Conservation (phyloP, 306 rosid genomes). For the Vicia faba region DNA sequence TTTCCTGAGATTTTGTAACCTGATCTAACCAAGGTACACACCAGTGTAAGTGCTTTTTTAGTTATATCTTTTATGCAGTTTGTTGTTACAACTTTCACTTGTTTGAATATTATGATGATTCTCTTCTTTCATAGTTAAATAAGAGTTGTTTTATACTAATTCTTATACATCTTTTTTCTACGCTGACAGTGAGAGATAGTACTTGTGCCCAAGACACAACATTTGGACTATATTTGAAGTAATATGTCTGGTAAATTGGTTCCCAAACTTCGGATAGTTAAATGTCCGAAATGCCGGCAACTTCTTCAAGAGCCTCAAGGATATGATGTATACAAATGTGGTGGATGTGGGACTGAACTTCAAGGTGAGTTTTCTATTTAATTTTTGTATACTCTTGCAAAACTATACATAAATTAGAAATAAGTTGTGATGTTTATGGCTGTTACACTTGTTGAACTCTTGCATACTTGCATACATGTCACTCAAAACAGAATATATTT, state of each 20-base stretch:
- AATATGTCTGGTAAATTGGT: conserved; percentile 57
- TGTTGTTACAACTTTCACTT: background rate
- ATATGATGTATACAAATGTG: conserved; percentile 69
- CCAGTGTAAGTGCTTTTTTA: background rate
- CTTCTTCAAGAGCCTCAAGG: conserved; percentile 69
- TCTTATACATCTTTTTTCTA: conserved; percentile 6
- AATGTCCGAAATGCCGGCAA: conserved; percentile 70
- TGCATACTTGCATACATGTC: no score
- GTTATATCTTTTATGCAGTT: background rate
- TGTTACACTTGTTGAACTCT: conserved; percentile 1
- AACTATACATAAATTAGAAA: background rate
- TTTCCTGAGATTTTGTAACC: background rate
- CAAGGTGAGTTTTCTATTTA: conserved; percentile 55
- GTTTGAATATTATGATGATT: background rate
- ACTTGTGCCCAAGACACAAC: conserved; percentile 22
- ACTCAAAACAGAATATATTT: no score
- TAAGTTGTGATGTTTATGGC: background rate
- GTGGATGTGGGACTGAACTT: conserved; percentile 76
- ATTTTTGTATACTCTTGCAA: background rate
- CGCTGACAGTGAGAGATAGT: conserved; percentile 42
- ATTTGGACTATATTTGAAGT: conserved; percentile 36
- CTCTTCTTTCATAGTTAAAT: background rate
- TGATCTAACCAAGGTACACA: conserved; percentile 16
- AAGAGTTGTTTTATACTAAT: background rate
- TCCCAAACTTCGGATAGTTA: conserved; percentile 62